phyloP scores from a whole-genome alignment of 768 basidiomycete species.

The Tricholoma bakamatsutake region DNA sequence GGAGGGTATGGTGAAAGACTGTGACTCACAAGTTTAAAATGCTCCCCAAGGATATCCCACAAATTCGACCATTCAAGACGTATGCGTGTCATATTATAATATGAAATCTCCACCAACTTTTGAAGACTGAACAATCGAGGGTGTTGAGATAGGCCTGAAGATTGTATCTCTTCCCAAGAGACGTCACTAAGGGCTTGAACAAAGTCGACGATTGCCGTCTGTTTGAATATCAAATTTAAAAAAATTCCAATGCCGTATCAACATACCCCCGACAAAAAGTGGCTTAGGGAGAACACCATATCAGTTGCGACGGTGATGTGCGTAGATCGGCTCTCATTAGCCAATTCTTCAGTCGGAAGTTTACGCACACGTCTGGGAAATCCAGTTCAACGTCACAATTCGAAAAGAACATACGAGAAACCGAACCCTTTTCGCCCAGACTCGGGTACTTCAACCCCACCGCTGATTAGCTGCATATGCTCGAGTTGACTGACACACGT shows the following conservation, averaged over 20 bases:
- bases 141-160: conserved; percentile 89
- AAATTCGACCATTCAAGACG: conserved; percentile 97
- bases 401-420: neutral
- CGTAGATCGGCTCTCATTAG: conserved; percentile 93
- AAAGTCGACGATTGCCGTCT: conserved; percentile 98
- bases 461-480: conserved; percentile 96
- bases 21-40: conserved; percentile 85
- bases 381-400: conserved; percentile 7
- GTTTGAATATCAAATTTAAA: neutral
- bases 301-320: conserved; percentile 99
- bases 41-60: conserved; percentile 97
- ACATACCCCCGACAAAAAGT: conserved; percentile 89
- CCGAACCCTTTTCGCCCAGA: conserved; percentile 74
- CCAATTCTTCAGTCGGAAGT: conserved; percentile 85
- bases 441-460: conserved; percentile 82
- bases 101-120: conserved; percentile 97
- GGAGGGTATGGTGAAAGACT: neutral
- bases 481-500: conserved; percentile 98
- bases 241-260: neutral
- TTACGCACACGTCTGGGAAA: conserved; percentile 45
- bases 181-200: conserved; percentile 94
- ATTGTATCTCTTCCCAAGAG: conserved; percentile 99
- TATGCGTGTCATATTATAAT: conserved; percentile 99
- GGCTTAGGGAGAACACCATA: conserved; percentile 97
- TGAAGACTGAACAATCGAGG: conserved; percentile 95